Evolutionary conservation across 2,329 filamentous ascomycete species (phyloP).

Genomic region (Cladobotryum protrusum): DNA sequence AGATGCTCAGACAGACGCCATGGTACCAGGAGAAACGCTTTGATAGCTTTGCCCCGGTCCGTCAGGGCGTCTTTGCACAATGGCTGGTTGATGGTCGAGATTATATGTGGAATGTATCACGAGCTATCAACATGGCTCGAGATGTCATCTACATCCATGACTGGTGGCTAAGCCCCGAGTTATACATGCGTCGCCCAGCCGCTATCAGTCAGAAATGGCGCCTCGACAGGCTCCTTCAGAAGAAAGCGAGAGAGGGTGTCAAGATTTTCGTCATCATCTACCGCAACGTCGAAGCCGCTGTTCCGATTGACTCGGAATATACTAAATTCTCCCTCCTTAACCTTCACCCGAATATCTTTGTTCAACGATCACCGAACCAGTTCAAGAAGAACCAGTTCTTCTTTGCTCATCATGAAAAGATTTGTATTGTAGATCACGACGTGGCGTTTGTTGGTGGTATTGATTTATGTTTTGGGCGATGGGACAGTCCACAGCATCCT

Average conservation of each 20-base stretch:
- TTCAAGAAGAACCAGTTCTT: constrained; percentile 99
- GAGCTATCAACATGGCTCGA: constrained; percentile 92
- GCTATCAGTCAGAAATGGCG: constrained; percentile 98
- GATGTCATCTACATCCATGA: constrained; percentile 99
- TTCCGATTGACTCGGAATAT: constrained; percentile 97
- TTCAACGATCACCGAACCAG: constrained; percentile 93
- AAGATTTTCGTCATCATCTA: constrained; percentile 98
- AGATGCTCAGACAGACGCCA: constrained; percentile 74
- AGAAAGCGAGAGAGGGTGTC: constrained; percentile 88
- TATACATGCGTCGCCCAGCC: constrained; percentile 89
- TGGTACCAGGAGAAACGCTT: constrained; percentile 86
- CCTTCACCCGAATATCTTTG: constrained; percentile 91
- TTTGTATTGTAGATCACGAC: constrained; percentile 94
- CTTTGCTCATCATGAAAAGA: constrained; percentile 97
- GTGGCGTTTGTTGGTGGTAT: constrained; percentile 94
- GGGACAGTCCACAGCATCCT: constrained; percentile 92
- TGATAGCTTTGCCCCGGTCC: constrained; percentile 86
- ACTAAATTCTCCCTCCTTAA: constrained; percentile 95
- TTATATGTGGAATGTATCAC: constrained; percentile 99
- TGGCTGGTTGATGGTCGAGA: constrained; percentile 96
- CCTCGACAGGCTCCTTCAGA: constrained; percentile 84
- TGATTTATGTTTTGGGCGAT: constrained; percentile 92
- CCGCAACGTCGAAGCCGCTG: constrained; percentile 91
- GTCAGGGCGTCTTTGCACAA: constrained; percentile 80
- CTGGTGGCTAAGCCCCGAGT: constrained; percentile 96